A percentile compares a stretch with the other conserved stretches of the same genome.
These are phyloP conservation scores for Talaromyces wortmannii DNA, from an alignment of 495 filamentous ascomycete species.

Conservation along the genomic window DNA sequence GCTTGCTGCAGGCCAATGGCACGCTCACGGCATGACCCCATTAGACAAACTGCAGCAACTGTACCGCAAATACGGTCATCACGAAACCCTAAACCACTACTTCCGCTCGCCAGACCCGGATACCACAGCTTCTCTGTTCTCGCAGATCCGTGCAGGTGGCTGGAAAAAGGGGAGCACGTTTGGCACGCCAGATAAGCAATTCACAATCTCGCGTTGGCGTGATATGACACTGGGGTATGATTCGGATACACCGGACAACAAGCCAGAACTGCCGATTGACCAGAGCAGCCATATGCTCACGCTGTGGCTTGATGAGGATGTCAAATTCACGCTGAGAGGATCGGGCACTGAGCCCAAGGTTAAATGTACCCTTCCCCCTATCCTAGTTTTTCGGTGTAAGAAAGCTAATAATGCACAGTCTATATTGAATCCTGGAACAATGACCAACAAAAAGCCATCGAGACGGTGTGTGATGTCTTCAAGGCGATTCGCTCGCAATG, in stretches of 20 bases:
- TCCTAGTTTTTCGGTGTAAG: neutral
- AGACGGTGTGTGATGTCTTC: slow-evolving; percentile 47
- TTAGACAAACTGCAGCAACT: slow-evolving; percentile 53
- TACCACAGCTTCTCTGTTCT: slow-evolving; percentile 47
- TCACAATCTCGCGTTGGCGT: slow-evolving; percentile 55
- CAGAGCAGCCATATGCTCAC: slow-evolving; percentile 63
- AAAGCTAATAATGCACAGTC: slow-evolving; percentile 22
- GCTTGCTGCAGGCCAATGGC: slow-evolving; percentile 48
- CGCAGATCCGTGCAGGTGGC: slow-evolving; percentile 36
- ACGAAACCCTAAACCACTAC: slow-evolving; percentile 62
- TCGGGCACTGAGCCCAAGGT: slow-evolving; percentile 70
- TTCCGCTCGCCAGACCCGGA: slow-evolving; percentile 52
- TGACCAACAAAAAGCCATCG: slow-evolving; percentile 37
- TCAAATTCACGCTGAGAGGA: slow-evolving; percentile 60
- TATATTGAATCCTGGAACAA: slow-evolving; percentile 50
- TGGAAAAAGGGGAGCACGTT: slow-evolving; percentile 35
- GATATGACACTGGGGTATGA: slow-evolving; percentile 64
- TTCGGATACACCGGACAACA: slow-evolving; percentile 44
- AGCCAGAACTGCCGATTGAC: slow-evolving; percentile 53
- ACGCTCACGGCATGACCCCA: slow-evolving; percentile 45
- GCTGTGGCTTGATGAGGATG: slow-evolving; percentile 50
- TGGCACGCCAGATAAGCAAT: slow-evolving; percentile 18
- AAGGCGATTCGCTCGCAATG: slow-evolving; percentile 48
- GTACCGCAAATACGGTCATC: slow-evolving; percentile 56
- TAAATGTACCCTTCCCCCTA: slow-evolving; percentile 37